Conservation (phyloP, 352 stramenopile genomes). For the Chrysophaeum taylorii region DNA sequence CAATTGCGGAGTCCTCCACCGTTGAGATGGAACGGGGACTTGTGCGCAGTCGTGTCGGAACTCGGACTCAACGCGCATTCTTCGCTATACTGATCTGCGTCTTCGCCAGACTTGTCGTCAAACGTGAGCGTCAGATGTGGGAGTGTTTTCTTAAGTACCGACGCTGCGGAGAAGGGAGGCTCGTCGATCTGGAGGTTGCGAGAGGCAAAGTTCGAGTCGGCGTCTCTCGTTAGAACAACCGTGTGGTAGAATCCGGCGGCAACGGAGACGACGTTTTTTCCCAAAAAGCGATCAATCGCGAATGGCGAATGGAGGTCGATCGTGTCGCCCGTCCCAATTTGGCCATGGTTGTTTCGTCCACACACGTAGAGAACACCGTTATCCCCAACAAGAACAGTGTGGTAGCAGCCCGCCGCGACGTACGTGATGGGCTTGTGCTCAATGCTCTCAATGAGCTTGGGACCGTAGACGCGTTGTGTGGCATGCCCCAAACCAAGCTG, state of each 20-base stretch:
- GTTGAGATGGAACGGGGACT: conserved; percentile 6
- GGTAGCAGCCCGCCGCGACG: conserved; percentile 76
- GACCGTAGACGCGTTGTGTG: conserved; percentile 24
- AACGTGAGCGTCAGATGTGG: no score
- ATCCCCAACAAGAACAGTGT: conserved; percentile 67
- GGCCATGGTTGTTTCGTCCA: conserved; percentile 81
- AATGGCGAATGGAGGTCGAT: conserved; percentile 68
- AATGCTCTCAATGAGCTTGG: conserved; percentile 17
- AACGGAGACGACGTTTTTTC: conserved; percentile 68
- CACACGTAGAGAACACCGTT: conserved; percentile 81
- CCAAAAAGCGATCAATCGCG: conserved; percentile 72
- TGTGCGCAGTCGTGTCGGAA: conserved; percentile 6
- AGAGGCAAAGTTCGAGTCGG: no score
- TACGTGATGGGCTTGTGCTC: conserved; percentile 58
- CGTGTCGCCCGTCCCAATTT: conserved; percentile 75
- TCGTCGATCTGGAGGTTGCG: no score
- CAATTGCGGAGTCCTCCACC: neutral
- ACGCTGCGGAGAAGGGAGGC: no score
- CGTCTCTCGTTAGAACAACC: conserved; percentile 66
- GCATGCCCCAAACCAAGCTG: conserved; percentile 72
- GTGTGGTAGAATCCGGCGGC: conserved; percentile 84
- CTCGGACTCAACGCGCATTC: no score
- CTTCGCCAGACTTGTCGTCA: conserved; percentile 35
- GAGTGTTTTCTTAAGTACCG: no score
- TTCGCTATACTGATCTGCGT: conserved; percentile 16